Base-by-base conservation (phyloP, 148 eudicot species). In the Selenicereus undatus region DNA sequence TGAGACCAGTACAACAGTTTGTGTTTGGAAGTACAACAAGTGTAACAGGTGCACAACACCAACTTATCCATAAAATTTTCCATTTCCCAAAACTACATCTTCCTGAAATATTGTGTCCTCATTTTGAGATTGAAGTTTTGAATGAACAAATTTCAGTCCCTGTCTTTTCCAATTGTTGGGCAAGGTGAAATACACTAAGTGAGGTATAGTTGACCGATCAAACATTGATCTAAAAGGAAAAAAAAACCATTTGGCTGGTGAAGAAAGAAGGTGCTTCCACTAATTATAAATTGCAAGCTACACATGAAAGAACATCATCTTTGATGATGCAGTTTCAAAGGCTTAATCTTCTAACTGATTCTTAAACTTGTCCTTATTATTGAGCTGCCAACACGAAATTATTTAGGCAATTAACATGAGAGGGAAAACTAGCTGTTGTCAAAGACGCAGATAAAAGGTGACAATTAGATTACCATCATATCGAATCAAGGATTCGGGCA, bases 401-500 rank as follows among this genome's bases (percentile, higher is more conserved):
- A 62, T 20, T 26, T 43, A 27, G 76, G 42, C 66, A 48, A 43
- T 39, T 45, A 42, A 66, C 3, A 26, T 73, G 43, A 78, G 21
- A 56, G 76, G 22, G 50, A 36, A 54, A 35, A 58, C 17, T 11
- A 54, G 13, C 42, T 66, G 56, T 50, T 73, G 12, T 11, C 50
- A 45, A 17, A 75, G 70, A 35, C 27, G 52, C 36, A 22, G 4
- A 76, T 26, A 35, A 22, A 27, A 73, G 81, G 14, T 24, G 51
- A 29, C 14, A 26, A 29, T 69, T 36, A 18, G 20, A 42, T 85
- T 94, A 97, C 99, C 99, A 80, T 97, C 99, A 43, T 97, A 97
- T 83, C 94, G 87, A 74, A 97, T 97, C 80, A 97, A 88, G 13
- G 98, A 94, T 79, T 92, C 99, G 10, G 99, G 97, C 16, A 97